Conservation (phyloP, 306 rosid species). For the Malus domestica region DNA sequence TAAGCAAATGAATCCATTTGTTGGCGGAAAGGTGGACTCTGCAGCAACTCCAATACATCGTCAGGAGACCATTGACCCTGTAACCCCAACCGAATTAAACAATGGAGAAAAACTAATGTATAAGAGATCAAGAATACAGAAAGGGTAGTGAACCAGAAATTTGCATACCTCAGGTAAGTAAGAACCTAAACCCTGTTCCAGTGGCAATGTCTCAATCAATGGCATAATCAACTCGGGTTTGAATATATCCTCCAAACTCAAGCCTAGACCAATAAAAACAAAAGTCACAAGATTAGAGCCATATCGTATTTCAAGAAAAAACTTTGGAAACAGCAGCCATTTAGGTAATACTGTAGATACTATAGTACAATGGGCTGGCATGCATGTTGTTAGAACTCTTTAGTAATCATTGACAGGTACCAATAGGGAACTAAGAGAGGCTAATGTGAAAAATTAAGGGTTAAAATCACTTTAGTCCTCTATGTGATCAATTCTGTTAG, state of each 20-base stretch:
- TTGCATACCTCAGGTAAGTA: conserved; percentile 81
- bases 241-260: conserved; percentile 79
- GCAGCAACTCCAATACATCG: conserved; percentile 80
- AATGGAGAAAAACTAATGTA: neutral
- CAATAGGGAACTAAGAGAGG: neutral
- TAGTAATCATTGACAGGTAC: neutral
- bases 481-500: neutral
- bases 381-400: neutral
- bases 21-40: conserved; percentile 93
- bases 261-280: conserved; percentile 41
- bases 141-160: conserved; percentile 13
- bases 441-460: neutral
- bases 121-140: neutral
- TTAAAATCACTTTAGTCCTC: neutral
- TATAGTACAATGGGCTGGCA: neutral
- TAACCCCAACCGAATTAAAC: conserved; percentile 6
- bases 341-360: neutral
- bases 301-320: neutral
- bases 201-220: conserved; percentile 58
- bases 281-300: neutral
- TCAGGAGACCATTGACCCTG: conserved; percentile 89
- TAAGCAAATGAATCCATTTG: conserved; percentile 92
- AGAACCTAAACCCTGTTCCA: conserved; percentile 69
- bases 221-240: conserved; percentile 90
- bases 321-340: too few species aligned